Base-by-base conservation (phyloP, 2,329 filamentous ascomycete species). In the Fusarium dlaminii region DNA sequence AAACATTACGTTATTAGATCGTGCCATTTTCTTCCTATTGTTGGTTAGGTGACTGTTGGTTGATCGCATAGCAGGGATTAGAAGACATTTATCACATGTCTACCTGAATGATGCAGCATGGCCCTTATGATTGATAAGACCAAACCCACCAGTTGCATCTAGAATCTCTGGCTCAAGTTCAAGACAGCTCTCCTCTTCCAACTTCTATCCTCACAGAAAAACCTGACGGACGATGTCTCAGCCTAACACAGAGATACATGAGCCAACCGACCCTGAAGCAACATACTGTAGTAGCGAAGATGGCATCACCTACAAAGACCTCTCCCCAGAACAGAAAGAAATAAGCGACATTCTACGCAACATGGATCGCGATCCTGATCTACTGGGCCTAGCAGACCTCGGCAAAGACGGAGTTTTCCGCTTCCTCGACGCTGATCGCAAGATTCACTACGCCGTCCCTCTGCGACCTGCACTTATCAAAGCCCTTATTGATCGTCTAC, bases 341-440 rank as follows among this genome's bases (percentile, higher is more conserved):
- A 43, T 67, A 24, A 67, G 43, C 43, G 62, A 59, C 11, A 67
- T 66, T 18, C 27, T 67, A 1, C 32, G 55, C 15, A 20, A 58
- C 13, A 59, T 57, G 43, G 62, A 51, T 34, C 27, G 62, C 6
- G 51, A 58, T 17, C 37, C 30, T 18, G n/a, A 40, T 13, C 48
- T 66, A 0, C 13, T 66, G 2, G 59, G 63, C 2, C 24, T 56
- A 0, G 59, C 43, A 11, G 37, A 67, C 20, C 64, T 67, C 30
- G 64, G 64, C 4, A 22, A 7, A 27, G 62, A 66, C 17, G 64
- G 64, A 3, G 24, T 66, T 3, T 40, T 67, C 3, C 64, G 64
- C 5, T 30, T 40, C 6, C 32, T 67, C 3, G 64, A 67, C 22
- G 64, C 62, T 6, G 51, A 67, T 45, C 43, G 52, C 8, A 66